These are phyloP conservation scores for Talaromyces sp. DNA, from an alignment of 2,329 filamentous ascomycete species.

Conservation along the genomic window DNA sequence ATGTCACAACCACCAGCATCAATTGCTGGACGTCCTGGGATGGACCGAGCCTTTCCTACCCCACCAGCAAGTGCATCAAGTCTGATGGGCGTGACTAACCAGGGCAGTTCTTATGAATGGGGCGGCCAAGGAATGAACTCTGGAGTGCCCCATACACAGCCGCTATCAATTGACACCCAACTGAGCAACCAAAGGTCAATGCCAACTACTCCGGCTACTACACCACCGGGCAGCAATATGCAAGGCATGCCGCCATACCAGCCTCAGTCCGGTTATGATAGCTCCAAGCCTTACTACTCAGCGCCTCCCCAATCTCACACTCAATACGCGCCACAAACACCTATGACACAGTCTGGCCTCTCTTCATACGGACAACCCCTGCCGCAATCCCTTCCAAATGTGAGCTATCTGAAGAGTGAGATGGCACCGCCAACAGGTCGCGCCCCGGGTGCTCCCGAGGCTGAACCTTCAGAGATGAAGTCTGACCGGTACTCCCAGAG, in stretches of 20 bases:
- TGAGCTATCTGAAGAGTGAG: constrained; percentile 76
- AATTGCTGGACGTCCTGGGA: constrained; percentile 66
- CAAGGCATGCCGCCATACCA: constrained; percentile 81
- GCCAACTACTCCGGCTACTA: constrained; percentile 87
- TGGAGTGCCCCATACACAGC: constrained; percentile 64
- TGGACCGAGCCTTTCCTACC: constrained; percentile 91
- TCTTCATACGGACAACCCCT: constrained; percentile 64
- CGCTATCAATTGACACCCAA: constrained; percentile 78
- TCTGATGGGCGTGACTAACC: constrained; percentile 74
- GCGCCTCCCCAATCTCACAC: constrained; percentile 66
- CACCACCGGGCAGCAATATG: constrained; percentile 76
- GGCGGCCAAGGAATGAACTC: constrained; percentile 65
- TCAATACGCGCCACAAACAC: constrained; percentile 67
- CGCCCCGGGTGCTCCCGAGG: constrained; percentile 58
- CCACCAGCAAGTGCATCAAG: constrained; percentile 92
- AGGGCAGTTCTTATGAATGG: constrained; percentile 80
- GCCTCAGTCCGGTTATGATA: constrained; percentile 72
- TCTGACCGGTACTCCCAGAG: constrained; percentile 65
- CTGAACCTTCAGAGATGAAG: constrained; percentile 69
- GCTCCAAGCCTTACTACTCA: constrained; percentile 76
- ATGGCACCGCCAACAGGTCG: constrained; percentile 80
- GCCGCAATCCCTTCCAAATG: constrained; percentile 53
- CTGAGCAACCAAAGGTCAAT: constrained; percentile 80
- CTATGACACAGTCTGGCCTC: constrained; percentile 65
- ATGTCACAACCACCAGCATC: constrained; percentile 67